Evolutionary conservation across 2,329 filamentous ascomycete species (phyloP), one percentile per base, ranked within the genome.

Genomic region (Amesomyces nigricolor): DNA sequence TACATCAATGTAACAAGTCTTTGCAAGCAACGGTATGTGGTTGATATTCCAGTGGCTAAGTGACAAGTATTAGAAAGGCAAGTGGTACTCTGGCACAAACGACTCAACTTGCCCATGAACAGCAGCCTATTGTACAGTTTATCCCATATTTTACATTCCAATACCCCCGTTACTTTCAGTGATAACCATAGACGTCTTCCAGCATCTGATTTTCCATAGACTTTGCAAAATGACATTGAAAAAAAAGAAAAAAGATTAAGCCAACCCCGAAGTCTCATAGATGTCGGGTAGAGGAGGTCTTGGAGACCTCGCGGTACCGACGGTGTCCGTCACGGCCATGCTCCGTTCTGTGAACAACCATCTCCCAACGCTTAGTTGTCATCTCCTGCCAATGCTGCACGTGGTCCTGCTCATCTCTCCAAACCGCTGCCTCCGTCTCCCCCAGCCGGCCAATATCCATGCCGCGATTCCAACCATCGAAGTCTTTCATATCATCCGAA

Each of bases 291-390:
- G 8, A 46, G 3, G 26, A 32, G n/a, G 19, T 2, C 26, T 44
- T 52, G 37, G 14, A 30, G 3, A 30, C 54, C 13, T 48, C 47
- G 14, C 16, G 47, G 19, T 37, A 37, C 1, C 47, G 42, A 1
- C 30, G 26, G 17, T 43, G 43, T 22, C 29, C 48, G 17, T 38
- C 38, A 7, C 4, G 29, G 4, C 48, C 38, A 9, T 44, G 30
- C 6, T 30, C 22, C 19, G 48, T 14, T 6, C 22, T n/a, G 3
- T 2, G 14, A 11, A 40, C 32, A 17, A 44, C n/a, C 1, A 19
- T 22, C 11, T 48, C 44, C 48, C 44, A 48, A 9, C 42, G 54
- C n/a, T 56, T 38, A 6, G 54, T 52, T 3, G 48, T 48, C 9
- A 38, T 51, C 47, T 48, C 32, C 19, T 29, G 37, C 54, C 54